Conservation (phyloP, 139 green algal species). For the Chlamydomonas sphaeroides region DNA sequence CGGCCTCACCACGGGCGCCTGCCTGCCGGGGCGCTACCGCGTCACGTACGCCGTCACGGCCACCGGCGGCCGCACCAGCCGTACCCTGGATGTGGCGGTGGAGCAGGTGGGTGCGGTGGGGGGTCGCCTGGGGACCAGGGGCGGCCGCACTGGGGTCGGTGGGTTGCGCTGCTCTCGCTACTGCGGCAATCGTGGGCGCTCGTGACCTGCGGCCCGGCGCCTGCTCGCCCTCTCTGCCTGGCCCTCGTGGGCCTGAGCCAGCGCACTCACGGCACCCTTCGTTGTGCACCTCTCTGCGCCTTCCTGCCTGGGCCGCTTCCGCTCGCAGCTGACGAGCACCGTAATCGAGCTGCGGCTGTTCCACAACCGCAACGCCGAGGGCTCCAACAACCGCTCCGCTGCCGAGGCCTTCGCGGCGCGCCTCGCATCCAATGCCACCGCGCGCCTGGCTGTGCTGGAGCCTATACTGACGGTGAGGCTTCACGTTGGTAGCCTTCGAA, state of each 20-base stretch:
- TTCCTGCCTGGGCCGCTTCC: too few relatives aligned
- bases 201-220: too few relatives aligned
- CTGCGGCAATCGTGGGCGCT: too few relatives aligned
- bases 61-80: not conserved
- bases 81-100: conserved; percentile 2
- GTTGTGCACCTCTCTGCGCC: too few relatives aligned
- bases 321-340: not conserved
- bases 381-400: not conserved
- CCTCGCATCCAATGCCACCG: not conserved
- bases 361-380: conserved; percentile 2
- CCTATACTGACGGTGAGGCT: not conserved
- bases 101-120: conserved; percentile 7
- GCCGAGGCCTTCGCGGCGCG: not conserved
- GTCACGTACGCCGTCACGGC: not conserved
- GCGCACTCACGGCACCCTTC: too few relatives aligned
- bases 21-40: conserved; percentile 17
- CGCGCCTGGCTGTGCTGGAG: not conserved
- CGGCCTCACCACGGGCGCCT: not conserved
- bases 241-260: too few relatives aligned
- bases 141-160: too few relatives aligned
- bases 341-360: not conserved
- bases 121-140: too few relatives aligned
- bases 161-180: too few relatives aligned
- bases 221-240: too few relatives aligned
- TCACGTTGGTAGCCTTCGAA: too few relatives aligned